Conservation (phyloP, 768 basidiomycete species). For the Hericium coralloides region DNA sequence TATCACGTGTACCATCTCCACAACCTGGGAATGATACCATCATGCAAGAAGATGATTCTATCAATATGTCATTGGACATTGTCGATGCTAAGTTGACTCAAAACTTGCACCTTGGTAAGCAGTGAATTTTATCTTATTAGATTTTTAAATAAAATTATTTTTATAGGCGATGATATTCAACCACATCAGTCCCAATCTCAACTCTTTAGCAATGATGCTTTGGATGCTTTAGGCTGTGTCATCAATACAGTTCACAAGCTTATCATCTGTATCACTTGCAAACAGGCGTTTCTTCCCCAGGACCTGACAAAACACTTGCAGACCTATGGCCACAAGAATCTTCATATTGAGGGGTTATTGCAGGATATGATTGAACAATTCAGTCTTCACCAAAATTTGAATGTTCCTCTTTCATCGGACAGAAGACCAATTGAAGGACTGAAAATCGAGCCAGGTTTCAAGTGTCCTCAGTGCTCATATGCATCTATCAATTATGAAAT, state of each 20-base stretch:
- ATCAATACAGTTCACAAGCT: neutral
- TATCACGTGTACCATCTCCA: neutral
- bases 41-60: neutral
- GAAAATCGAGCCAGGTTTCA: neutral
- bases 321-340: neutral
- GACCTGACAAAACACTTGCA: neutral
- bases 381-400: neutral
- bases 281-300: neutral
- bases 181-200: neutral
- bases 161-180: neutral
- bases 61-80: neutral
- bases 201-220: neutral
- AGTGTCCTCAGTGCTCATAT: neutral
- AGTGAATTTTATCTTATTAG: neutral
- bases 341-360: neutral
- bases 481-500: no score
- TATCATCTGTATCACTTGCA: neutral
- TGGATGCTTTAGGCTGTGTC: neutral
- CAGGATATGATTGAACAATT: neutral
- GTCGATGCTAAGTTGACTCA: neutral
- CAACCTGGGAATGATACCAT: neutral
- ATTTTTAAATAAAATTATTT: neutral
- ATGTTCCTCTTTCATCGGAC: neutral
- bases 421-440: neutral
- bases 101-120: neutral